These are phyloP conservation scores for Trapa bicornis DNA, from an alignment of 345 rosid genomes.

Conservation along the genomic window DNA sequence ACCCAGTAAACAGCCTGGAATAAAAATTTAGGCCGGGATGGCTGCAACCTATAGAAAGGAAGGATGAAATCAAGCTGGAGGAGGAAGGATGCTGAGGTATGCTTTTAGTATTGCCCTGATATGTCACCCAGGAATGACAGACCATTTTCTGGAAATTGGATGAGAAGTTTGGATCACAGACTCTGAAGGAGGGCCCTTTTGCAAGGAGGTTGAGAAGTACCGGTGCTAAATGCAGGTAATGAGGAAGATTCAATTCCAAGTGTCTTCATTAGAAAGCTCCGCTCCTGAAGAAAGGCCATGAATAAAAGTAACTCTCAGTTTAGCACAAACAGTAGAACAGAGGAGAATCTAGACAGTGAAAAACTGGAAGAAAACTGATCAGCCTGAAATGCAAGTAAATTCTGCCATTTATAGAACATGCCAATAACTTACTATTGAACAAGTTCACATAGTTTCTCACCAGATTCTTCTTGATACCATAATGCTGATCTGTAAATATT, in stretches of 20 bases:
- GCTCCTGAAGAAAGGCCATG: constrained; percentile 48
- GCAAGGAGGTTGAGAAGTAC: constrained; percentile 77
- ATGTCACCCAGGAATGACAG: background rate
- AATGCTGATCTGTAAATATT: background rate
- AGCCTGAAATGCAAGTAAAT: no score
- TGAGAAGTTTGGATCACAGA: constrained; percentile 24
- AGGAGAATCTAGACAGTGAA: background rate
- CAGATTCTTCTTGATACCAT: background rate
- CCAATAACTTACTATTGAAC: no score
- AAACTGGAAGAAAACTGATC: background rate
- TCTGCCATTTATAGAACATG: no score
- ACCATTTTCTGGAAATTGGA: background rate
- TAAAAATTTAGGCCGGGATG: constrained; percentile 40
- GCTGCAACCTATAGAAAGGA: background rate
- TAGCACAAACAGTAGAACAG: background rate
- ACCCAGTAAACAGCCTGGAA: constrained; percentile 54
- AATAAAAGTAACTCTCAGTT: constrained; percentile 1
- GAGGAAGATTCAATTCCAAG: constrained; percentile 85
- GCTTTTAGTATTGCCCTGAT: background rate
- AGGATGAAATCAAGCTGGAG: constrained; percentile 4
- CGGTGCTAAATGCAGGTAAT: constrained; percentile 34
- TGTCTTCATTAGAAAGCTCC: constrained; percentile 83
- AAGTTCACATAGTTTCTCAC: no score
- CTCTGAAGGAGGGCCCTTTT: constrained; percentile 93
- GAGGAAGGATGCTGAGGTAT: background rate